These are phyloP conservation scores for Colletotrichum endophyticum DNA, from an alignment of 2,329 filamentous ascomycete genomes.

Conservation along the genomic window DNA sequence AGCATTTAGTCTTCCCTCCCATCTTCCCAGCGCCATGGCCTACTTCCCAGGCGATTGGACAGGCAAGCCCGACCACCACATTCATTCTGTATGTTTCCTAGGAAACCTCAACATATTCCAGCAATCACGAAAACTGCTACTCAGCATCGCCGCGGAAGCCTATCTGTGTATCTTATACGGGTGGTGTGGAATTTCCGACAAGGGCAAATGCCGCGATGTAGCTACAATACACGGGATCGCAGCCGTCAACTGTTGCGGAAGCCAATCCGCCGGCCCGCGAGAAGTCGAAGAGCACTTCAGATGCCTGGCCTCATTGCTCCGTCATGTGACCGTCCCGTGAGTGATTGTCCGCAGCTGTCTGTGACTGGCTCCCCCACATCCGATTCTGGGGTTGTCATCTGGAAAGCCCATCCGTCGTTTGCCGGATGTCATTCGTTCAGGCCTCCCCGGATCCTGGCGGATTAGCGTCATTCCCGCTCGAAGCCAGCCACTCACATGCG, in stretches of 20 bases:
- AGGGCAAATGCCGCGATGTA: not conserved
- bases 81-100: too few relatives aligned
- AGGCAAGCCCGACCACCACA: too few relatives aligned
- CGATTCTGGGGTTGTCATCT: not conserved
- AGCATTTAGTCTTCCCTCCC: not conserved
- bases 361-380: not conserved
- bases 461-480: slow-evolving; percentile 5
- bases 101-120: not conserved
- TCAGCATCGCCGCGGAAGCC: not conserved
- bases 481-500: slow-evolving; percentile 14
- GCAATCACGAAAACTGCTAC: not conserved
- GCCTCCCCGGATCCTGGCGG: not conserved
- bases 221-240: not conserved
- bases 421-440: slow-evolving; percentile 1
- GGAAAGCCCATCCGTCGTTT: not conserved
- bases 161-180: not conserved
- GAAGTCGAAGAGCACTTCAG: not conserved
- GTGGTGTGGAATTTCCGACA: rapidly evolving
- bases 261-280: not conserved
- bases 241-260: not conserved
- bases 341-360: not conserved
- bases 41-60: too few relatives aligned
- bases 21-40: not conserved
- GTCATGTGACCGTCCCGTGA: slow-evolving; percentile 12
- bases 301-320: not conserved